Conservation (phyloP, 306 rosid genomes). For the Lathyrus tuberosus region DNA sequence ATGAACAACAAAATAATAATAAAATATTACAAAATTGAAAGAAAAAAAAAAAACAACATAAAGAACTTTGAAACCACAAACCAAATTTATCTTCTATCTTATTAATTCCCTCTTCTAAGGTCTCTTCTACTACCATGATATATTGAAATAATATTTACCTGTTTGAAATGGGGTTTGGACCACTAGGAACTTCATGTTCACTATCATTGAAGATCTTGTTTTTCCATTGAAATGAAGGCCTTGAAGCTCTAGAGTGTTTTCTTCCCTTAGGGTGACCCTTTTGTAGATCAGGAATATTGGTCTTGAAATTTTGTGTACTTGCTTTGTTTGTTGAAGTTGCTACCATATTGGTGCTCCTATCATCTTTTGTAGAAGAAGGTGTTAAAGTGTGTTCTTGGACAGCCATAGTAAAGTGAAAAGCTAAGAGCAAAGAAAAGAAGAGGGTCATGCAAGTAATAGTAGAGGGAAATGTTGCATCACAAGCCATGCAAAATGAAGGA, state of each 20-base stretch:
- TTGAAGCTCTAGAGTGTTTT: conserved; percentile 29
- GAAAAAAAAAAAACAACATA: conserved; percentile 13
- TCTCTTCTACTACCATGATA: conserved; percentile 1
- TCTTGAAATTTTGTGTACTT: conserved; percentile 10
- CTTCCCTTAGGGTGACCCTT: conserved; percentile 32
- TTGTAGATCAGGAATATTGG: conserved; percentile 33
- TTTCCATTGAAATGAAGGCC: conserved; percentile 50
- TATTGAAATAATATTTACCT: conserved; percentile 51
- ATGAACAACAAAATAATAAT: conserved; percentile 29
- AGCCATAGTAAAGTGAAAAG: conserved; percentile 48
- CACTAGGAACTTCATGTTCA: conserved; percentile 88
- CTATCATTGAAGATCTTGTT: conserved; percentile 55
- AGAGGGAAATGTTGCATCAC: conserved; percentile 46
- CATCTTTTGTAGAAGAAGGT: conserved; percentile 9
- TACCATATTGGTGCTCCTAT: conserved; percentile 23
- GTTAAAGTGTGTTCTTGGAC: conserved; percentile 19
- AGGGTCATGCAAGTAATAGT: conserved; percentile 36
- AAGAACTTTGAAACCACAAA: conserved; percentile 41
- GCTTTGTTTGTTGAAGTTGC: conserved; percentile 38
- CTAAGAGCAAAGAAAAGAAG: conserved; percentile 54
- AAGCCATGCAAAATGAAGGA: conserved; percentile 64
- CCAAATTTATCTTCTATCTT: conserved; percentile 1
- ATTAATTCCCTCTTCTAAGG: neutral
- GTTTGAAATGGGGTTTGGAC: conserved; percentile 91
- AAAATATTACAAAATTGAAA: neutral